Base-by-base conservation (phyloP, 805 yeast genomes). In the Myxozyma mucilagina region DNA sequence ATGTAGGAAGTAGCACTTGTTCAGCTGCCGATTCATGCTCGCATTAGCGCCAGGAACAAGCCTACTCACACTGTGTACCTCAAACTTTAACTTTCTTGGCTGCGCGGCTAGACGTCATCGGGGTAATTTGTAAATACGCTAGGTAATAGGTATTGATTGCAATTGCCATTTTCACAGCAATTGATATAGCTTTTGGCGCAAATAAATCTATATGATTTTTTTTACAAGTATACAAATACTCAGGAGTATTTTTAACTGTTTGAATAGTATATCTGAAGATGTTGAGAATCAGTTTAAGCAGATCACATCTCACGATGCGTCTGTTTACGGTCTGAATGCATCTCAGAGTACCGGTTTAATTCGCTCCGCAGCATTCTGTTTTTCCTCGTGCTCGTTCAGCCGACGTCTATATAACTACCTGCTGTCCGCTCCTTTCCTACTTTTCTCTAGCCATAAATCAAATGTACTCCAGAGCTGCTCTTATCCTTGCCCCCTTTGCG, bases 401-500 rank as follows among this genome's bases (percentile, higher is more conserved):
- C 24, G 24, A 3, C 18, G 18, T 41, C n/a, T 41, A 56, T 41
- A 47, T 11, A 43, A 34, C 39, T 9, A 31, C 14, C 49, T 10
- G 4, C 47, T 32, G 32, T 10, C 32, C 54, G 48, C 18, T 35
- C 49, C 13, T 42, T 29, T 47, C 34, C 32, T 31, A 11, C 18
- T 16, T 16, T 41, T 48, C 39, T 48, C 24, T 34, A 29, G 32
- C 36, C 7, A 43, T 14, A 13, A 20, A 8, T 13, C 18, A 24
- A 34, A 53, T 53, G 57, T 38, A 45, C 45, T 10, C 57, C 45
- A 20, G 60, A n/a, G 45, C 57, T 6, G 45, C 57, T 9, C 38
- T 47, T 13, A 56, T 52, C 20, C 57, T 58, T 38, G 41, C 48
- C 36, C 53, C 54, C 35, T 18, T 55, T 44, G 50, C 50, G 42